Conservation (phyloP, 2,329 filamentous ascomycete species). For the Tolypocladium tropicale region DNA sequence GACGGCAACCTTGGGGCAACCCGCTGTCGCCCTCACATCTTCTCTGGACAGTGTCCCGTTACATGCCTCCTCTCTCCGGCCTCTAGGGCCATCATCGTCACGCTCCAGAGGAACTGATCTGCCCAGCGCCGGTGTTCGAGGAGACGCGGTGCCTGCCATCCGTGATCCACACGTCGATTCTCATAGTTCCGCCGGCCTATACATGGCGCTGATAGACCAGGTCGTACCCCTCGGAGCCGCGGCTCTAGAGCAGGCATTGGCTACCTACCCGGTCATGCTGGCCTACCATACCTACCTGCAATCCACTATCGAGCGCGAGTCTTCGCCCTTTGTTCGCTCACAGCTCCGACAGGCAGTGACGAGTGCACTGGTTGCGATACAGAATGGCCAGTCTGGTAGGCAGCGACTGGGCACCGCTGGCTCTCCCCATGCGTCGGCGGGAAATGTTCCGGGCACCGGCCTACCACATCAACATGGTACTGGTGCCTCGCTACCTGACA, state of each 20-base stretch:
- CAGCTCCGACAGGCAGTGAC: slow-evolving; percentile 41
- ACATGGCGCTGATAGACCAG: slow-evolving; percentile 42
- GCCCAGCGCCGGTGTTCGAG: background rate
- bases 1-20: background rate
- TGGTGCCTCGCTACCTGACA: background rate
- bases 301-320: slow-evolving; percentile 38
- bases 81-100: background rate
- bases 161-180: slow-evolving; percentile 2
- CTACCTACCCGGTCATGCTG: slow-evolving; percentile 37
- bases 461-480: background rate
- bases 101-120: background rate
- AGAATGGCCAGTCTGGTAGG: slow-evolving; percentile 29
- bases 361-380: slow-evolving; percentile 32
- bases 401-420: slow-evolving; percentile 6
- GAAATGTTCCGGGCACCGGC: slow-evolving; percentile 1
- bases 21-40: background rate
- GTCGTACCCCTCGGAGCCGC: slow-evolving; percentile 39
- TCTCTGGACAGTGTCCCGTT: background rate
- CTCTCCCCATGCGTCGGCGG: background rate
- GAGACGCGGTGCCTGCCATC: background rate
- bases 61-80: background rate
- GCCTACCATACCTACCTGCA: slow-evolving; percentile 38
- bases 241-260: slow-evolving; percentile 34
- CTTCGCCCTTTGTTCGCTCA: slow-evolving; percentile 34
- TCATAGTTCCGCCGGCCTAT: slow-evolving; percentile 23